Conservation (phyloP, 2,329 filamentous ascomycete species). For the Fusarium ramigenum region DNA sequence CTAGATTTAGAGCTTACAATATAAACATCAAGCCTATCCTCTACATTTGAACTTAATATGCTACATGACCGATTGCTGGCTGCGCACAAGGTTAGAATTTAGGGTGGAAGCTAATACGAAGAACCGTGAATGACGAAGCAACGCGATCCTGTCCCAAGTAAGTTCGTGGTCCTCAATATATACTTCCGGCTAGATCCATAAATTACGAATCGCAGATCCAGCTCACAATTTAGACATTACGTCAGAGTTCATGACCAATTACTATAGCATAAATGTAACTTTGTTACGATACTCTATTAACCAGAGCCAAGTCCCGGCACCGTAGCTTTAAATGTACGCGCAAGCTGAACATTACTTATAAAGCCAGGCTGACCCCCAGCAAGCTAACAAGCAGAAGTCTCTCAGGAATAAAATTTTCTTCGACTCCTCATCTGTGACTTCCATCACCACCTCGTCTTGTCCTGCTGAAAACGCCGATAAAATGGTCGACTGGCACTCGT, state of each 20-base stretch:
- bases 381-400: too few relatives aligned
- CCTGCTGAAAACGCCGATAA: neutral
- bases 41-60: neutral
- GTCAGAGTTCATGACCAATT: neutral
- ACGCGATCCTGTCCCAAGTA: accelerated
- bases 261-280: accelerated
- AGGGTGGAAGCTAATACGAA: neutral
- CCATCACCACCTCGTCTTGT: too few relatives aligned
- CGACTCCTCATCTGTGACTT: too few relatives aligned
- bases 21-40: neutral
- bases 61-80: neutral
- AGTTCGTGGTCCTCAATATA: neutral
- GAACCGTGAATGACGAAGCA: neutral
- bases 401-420: neutral
- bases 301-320: accelerated
- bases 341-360: neutral
- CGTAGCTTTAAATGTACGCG: neutral
- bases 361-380: too few relatives aligned
- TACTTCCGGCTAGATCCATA: too few relatives aligned
- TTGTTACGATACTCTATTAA: neutral
- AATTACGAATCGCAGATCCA: too few relatives aligned
- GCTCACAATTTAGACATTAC: neutral
- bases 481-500: neutral
- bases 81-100: neutral
- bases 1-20: too few relatives aligned